Conservation (phyloP, 1,284 basidiomycete species). For the Ceratobasidium sp. region DNA sequence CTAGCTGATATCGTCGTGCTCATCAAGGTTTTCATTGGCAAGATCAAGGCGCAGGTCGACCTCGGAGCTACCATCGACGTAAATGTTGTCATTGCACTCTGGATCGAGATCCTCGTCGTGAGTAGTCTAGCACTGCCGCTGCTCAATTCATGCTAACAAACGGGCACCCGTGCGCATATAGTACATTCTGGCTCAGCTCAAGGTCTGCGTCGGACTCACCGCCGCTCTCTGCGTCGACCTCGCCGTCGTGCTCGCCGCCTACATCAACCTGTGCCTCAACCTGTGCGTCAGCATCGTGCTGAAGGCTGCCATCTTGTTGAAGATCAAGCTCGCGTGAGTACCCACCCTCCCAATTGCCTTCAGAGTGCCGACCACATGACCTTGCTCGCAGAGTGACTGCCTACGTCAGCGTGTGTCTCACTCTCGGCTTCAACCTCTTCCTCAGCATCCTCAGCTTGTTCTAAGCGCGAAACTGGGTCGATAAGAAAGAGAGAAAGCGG, state of each 20-base stretch:
- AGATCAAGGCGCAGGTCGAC: slow-evolving; percentile 2
- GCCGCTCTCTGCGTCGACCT: not conserved
- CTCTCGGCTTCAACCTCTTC: slow-evolving; percentile 3
- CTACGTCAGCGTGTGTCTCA: not conserved
- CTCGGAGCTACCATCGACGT: slow-evolving; percentile 27
- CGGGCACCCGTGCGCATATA: not conserved
- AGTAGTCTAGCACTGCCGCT: not conserved
- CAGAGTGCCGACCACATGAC: not conserved
- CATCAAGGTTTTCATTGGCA: slow-evolving; percentile 11
- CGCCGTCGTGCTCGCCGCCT: not conserved
- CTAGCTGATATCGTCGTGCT: slow-evolving; percentile 3
- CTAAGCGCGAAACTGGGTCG: not conserved
- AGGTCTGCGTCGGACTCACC: not conserved
- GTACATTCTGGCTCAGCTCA: not conserved
- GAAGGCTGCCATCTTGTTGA: not conserved
- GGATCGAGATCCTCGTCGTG: slow-evolving; percentile 20
- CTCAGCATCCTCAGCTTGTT: slow-evolving; percentile 7
- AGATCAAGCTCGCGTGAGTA: slow-evolving; percentile 26
- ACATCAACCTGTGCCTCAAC: not conserved
- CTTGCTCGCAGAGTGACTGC: not conserved
- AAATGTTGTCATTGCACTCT: not conserved
- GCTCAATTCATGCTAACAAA: not conserved
- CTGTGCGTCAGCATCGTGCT: not conserved
- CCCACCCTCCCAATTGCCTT: not conserved
- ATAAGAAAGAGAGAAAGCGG: not conserved